Evolutionary conservation across 1,284 basidiomycete species (phyloP), one percentile per base, ranked within the genome.

Genomic region (Agroathelia rolfsii): DNA sequence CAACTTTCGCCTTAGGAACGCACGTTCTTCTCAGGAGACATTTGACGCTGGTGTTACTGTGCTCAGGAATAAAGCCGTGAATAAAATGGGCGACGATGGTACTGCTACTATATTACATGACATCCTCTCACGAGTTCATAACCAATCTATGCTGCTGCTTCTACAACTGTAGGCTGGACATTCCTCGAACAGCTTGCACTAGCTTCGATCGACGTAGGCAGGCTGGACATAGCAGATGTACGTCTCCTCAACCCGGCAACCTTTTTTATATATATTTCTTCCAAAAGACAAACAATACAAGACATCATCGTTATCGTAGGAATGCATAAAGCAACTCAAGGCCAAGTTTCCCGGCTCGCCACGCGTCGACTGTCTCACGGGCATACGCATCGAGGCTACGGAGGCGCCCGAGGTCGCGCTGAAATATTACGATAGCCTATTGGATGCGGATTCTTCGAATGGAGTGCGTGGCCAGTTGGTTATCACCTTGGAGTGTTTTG

Each of bases 101-200:
- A 33, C 30, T 49, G 23, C 13, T 22, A 32, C 40, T 17, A 12
- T 24, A 6, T 22, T 26, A n/a, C n/a, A n/a, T n/a, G n/a, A n/a
- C n/a, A n/a, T n/a, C n/a, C n/a, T n/a, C n/a, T n/a, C n/a, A n/a
- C n/a, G 36, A 21, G 41, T 31, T 14, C 14, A 20, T 25, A 13
- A 23, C 30, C 32, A 6, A 7, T 13, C 23, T 11, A 14, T 35
- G n/a, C 5, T 24, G 10, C 16, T 12, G 27, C 35, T 19, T 35
- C 22, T 6, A 10, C 31, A 40, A 19, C 9, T 21, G 17, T 45
- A 90, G 86, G 69, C 43, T 95, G 89, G 88, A 69, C 79, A 2
- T 76, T 90, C 40, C 60, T 93, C 10, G 94, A 97, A 52, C 92
- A 96, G 50, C 64, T 96, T 1, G 76, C 79, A 3, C 64, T 93